These are phyloP conservation scores for Asterochloris erici DNA, from an alignment of 139 green algal genomes.

Conservation along the genomic window DNA sequence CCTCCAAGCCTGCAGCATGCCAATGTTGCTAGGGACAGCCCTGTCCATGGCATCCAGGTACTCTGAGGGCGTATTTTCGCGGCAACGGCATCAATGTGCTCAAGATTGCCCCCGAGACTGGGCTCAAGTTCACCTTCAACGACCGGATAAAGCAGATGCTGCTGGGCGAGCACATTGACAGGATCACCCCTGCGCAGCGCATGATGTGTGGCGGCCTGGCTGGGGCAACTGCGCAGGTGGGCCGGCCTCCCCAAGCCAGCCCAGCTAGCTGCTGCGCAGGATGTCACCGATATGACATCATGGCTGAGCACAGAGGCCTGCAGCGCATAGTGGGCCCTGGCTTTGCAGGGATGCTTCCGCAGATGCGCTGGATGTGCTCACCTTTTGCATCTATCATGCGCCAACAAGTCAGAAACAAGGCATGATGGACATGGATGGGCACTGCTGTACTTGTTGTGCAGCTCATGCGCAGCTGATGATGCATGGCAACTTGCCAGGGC, in stretches of 20 bases:
- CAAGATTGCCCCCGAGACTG: conserved; percentile 90
- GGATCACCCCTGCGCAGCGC: conserved; percentile 61
- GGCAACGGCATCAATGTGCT: conserved; percentile 91
- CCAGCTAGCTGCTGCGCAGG: too few species aligned
- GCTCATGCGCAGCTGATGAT: too few species aligned
- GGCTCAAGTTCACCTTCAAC: conserved; percentile 80
- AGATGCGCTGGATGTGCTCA: too few species aligned
- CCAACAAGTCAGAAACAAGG: too few species aligned
- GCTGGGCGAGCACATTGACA: conserved; percentile 37
- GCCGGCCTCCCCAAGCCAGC: too few species aligned
- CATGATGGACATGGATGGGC: too few species aligned
- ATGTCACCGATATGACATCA: not conserved
- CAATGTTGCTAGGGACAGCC: not conserved
- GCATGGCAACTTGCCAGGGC: too few species aligned
- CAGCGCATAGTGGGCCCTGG: too few species aligned
- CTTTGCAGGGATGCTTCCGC: too few species aligned
- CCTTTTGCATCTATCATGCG: too few species aligned
- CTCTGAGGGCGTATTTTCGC: conserved; percentile 71
- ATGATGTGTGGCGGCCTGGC: conserved; percentile 64
- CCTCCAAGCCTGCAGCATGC: not conserved
- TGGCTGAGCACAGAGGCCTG: too few species aligned
- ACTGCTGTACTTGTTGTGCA: too few species aligned
- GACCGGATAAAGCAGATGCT: conserved; percentile 71
- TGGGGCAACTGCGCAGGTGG: conserved; percentile 65
- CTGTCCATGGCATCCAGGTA: conserved; percentile 40